phyloP scores from a whole-genome alignment of 2,329 filamentous ascomycete genomes.

The Xylariaceae sp. region DNA sequence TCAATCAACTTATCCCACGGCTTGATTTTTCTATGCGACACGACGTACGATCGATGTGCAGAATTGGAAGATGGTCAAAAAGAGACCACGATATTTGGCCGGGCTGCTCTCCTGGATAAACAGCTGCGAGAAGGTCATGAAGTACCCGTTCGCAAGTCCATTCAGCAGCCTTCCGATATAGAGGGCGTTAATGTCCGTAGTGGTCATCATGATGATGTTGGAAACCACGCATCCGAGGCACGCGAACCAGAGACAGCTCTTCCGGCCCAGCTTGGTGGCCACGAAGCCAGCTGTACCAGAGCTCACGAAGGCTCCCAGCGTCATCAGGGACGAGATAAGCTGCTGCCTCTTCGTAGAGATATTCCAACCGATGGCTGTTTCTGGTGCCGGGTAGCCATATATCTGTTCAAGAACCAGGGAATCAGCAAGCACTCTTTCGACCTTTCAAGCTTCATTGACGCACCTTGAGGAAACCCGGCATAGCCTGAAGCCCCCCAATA shows the following conservation, averaged over 20 bases:
- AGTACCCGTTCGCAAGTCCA: constrained; percentile 52
- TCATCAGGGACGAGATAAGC: constrained; percentile 33
- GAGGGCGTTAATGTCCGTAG: constrained; percentile 46
- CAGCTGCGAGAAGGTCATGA: constrained; percentile 51
- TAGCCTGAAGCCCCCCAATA: constrained; percentile 47
- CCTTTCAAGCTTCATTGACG: background rate
- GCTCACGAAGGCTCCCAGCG: constrained; percentile 30
- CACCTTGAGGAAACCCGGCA: constrained; percentile 44
- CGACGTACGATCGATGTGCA: constrained; percentile 38
- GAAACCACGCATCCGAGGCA: constrained; percentile 45
- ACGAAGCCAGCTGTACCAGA: constrained; percentile 27
- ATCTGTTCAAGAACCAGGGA: constrained; percentile 24
- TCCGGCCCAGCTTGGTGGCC: constrained; percentile 35
- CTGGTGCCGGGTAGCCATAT: constrained; percentile 31
- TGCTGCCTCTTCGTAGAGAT: constrained; percentile 34
- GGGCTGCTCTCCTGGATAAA: constrained; percentile 44
- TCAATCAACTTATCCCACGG: too few relatives aligned
- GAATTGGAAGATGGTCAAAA: constrained; percentile 43
- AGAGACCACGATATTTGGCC: constrained; percentile 44
- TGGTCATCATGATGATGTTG: constrained; percentile 56
- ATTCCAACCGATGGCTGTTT: constrained; percentile 38
- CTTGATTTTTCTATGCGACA: too few relatives aligned
- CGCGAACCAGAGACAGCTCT: constrained; percentile 40
- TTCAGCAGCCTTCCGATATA: constrained; percentile 52
- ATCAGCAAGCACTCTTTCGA: background rate